Evolutionary conservation across 208 protist genomes (phyloP).

Genomic region (Leishmania gerbilli): DNA sequence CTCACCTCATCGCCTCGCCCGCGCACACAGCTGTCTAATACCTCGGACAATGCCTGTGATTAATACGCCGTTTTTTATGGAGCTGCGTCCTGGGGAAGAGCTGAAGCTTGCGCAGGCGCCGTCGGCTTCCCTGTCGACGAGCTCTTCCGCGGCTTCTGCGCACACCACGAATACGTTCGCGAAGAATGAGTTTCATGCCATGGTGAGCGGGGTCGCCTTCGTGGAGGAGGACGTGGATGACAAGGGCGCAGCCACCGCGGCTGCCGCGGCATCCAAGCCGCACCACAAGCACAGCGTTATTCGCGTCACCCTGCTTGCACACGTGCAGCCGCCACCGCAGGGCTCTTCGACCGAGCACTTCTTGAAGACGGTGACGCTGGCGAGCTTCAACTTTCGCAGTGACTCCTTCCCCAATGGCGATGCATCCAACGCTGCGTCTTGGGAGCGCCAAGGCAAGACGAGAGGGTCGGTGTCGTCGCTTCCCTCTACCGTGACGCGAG

Average conservation of each 20-base stretch:
- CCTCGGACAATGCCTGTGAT: constrained; percentile 38
- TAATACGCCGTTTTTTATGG: constrained; percentile 51
- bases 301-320: constrained; percentile 40
- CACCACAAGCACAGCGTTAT: constrained; percentile 29
- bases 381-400: constrained; percentile 40
- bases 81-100: constrained; percentile 45
- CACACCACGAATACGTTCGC: constrained; percentile 19
- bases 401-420: not conserved
- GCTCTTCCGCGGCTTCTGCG: not conserved
- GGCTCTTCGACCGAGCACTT: not conserved
- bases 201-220: constrained; percentile 41
- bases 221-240: constrained; percentile 26
- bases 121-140: not conserved
- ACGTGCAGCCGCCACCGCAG: not conserved
- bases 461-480: not conserved
- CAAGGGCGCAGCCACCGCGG: not conserved
- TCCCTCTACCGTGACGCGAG: not conserved
- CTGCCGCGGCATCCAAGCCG: constrained; percentile 2
- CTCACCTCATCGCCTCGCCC: not conserved
- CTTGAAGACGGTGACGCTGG: constrained; percentile 35
- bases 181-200: constrained; percentile 36
- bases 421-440: not conserved
- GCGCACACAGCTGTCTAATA: not conserved
- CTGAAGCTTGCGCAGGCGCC: constrained; percentile 28
- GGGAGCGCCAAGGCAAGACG: not conserved